Base-by-base conservation (phyloP, 148 eudicot species). In the Bassia scoparia region DNA sequence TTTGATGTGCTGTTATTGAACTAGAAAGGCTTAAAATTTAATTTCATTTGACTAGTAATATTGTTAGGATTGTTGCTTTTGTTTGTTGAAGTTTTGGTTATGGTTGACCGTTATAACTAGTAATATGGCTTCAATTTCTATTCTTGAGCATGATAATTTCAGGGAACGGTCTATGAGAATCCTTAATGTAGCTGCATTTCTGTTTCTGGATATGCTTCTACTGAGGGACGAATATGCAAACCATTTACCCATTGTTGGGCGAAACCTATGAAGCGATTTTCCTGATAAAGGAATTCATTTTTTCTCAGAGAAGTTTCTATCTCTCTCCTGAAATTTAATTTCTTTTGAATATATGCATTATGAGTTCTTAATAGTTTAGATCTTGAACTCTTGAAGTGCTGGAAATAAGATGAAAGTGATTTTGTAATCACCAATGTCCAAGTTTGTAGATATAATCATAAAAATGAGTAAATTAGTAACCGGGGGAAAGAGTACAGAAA, bases 241-340 rank as follows among this genome's bases (percentile, higher is more conserved):
- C 95, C 95, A 58, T 89, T 89, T 72, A 89, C 79, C 95, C 95
- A 37, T 73, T 89, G 77, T 72, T 89, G 56, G 95, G 95, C 61
- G 95, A 89, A 79, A 89, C 95, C 4, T 89, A 89, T 75, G 95
- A 89, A 81, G 95, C 95, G 88, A 87, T 70, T 89, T 70, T 78
- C 92, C 97, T 46, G 92, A 89, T 78, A 89, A 89, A 84, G 97
- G 97, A 31, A 84, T 92, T 43, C 90, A 83, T n/a, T 92, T 92
- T 76, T 86, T 86, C 77, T 88, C 97, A 56, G 97, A 91, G 79
- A 91, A 91, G 97, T 89, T 70, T 69, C 70, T 29, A 11, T 77
- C 75, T 79, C 59, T 61, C 16, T 2, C 43, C 33, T 77, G 67
- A 43, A n/a, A 72, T 38, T 33, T 7, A 30, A 23, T 23, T 46